Base-by-base conservation (phyloP, 2,329 filamentous ascomycete genomes). In the Diaporthe ampelina region DNA sequence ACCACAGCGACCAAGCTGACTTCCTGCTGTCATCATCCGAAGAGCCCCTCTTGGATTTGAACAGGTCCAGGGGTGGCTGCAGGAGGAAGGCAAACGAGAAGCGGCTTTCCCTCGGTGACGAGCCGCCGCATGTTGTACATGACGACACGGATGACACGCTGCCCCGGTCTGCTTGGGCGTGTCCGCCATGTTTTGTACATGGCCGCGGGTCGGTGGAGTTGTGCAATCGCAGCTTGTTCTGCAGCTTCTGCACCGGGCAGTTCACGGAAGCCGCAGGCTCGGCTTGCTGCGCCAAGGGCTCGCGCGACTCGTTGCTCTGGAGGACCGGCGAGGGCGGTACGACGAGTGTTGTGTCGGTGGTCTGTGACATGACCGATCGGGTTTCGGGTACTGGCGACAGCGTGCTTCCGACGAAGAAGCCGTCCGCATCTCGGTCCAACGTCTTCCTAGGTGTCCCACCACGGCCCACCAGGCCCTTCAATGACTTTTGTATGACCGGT, bases 121-220 rank as follows among this genome's bases (percentile, higher is more conserved):
- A 32, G 35, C 50, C 43, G 5, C 45, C 63, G 63, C 63, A 67
- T 10, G 57, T 72, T 9, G 37, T 63, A n/a, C 40, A 73, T n/a
- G 72, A 70, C 21, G 72, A 74, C 26, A 70, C 52, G 9, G 72
- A 68, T 17, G 56, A 63, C 13, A 71, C 48, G n/a, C 72, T 74
- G 24, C 57, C 68, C 37, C 72, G 48, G 57, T 74, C 72, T 13
- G 58, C 59, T 26, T 50, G 50, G 6, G 32, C 13, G 45, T 52
- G 63, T 21, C 45, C 32, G n/a, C 4, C 11, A 11, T 67, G 63
- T 17, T 67, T 67, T 29, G 45, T 67, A 52, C 63, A 67, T 5
- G 72, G 72, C 3, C 72, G 67, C n/a, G 72, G 72, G 32, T 74
- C 72, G 21, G 58, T 74, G 13, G 72, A 74, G 57, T 74, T 74